Conservation (phyloP, 192 early-diverging fungal genomes). For the Pilaira anomala region DNA sequence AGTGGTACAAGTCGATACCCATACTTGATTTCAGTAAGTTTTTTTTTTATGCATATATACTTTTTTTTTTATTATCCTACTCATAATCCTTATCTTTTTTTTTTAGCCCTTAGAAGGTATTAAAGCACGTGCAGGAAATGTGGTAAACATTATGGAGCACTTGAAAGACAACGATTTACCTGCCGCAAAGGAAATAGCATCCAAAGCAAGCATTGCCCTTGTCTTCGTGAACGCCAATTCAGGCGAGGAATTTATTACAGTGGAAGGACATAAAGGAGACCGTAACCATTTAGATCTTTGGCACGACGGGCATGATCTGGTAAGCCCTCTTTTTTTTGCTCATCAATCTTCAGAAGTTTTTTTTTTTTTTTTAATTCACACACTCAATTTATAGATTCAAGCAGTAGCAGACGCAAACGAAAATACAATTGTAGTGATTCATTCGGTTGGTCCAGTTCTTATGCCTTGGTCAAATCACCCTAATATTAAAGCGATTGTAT, state of each 20-base stretch:
- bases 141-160: conserved; percentile 10
- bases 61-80: neutral
- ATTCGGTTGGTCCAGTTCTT: conserved; percentile 54
- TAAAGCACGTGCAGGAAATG: conserved; percentile 11
- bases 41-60: neutral
- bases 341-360: no score
- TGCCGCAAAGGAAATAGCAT: conserved; percentile 22
- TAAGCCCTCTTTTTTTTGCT: no score
- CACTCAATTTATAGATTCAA: conserved; percentile 28
- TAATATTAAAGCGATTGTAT: conserved; percentile 56
- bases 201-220: conserved; percentile 43
- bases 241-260: conserved; percentile 31
- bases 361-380: neutral
- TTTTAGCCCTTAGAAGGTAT: conserved; percentile 30
- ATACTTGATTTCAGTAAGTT: conserved; percentile 33
- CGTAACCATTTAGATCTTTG: conserved; percentile 53
- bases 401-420: conserved; percentile 48
- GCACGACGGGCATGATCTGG: conserved; percentile 55
- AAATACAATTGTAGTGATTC: conserved; percentile 58
- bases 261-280: conserved; percentile 58
- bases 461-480: conserved; percentile 61
- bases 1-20: conserved; percentile 27
- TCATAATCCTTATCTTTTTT: no score
- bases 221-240: conserved; percentile 38
- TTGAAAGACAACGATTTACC: conserved; percentile 15